Base-by-base conservation (phyloP, 441 rosid species). In the Mallotus japonicus region DNA sequence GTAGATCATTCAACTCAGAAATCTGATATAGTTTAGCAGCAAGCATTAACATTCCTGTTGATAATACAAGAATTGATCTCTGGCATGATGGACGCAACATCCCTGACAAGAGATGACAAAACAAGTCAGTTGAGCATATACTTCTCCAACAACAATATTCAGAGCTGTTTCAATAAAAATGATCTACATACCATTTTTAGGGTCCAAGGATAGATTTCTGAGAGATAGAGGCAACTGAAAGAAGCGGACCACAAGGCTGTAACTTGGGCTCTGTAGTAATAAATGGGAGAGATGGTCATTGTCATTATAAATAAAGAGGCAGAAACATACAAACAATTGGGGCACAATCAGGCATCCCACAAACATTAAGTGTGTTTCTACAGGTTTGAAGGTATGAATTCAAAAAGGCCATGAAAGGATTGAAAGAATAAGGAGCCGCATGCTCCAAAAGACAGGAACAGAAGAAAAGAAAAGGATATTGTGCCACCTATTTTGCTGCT, bases 201-300 rank as follows among this genome's bases (percentile, higher is more conserved):
- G 79, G 62, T 88, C 93, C 80, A 92, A 73, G 53, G 88, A 82
- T 53, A 84, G 67, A 58, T 80, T 87, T 79, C 85, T 85, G 56
- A 96, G 86, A 44, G 97, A 92, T 65, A 92, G 79, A 32, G 91
- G 83, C 78, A 93, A 96, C 86, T 96, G 99, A 81, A 96, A 93
- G 88, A 86, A 84, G 74, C 92, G 83, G 55, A 85, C 79, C 62
- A 90, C 83, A 63, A 88, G 83, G 81, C 75, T 85, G 64, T 83
- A 90, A 75, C 81, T 87, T 22, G 86, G 79, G 77, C 85, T 88
- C 98, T 96, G 98, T 77, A 78, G 67, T 73, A 75, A 67, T 55
- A 62, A 46, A 75, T 59, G 24, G 50, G 40, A 40, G 28, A 42
- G 28, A 58, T 13, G 15, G 34, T 72, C 24, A 53, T 20, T 22